phyloP scores from a whole-genome alignment of 2,329 filamentous ascomycete genomes.

The Alternaria panax region DNA sequence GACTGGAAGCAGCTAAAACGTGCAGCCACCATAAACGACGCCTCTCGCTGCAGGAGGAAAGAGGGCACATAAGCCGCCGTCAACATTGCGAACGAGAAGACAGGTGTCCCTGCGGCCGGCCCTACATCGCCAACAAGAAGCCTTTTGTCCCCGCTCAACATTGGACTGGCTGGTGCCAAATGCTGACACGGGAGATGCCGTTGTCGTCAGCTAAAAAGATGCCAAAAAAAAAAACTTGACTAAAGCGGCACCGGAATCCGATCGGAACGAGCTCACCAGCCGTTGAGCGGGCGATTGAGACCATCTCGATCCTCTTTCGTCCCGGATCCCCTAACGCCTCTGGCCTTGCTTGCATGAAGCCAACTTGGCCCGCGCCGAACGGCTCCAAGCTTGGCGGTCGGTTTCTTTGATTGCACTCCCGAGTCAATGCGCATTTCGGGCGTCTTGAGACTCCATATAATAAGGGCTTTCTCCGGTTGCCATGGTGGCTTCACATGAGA shows the following conservation, averaged over 20 bases:
- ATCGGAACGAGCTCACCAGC: slow-evolving; percentile 38
- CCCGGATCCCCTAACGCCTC: slow-evolving; percentile 38
- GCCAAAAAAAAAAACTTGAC: slow-evolving; percentile 18
- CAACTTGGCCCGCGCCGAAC: slow-evolving; percentile 38
- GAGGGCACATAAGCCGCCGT: slow-evolving; percentile 55
- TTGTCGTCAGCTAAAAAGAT: slow-evolving; percentile 16
- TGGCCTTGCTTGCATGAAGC: slow-evolving; percentile 45
- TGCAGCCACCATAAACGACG: slow-evolving; percentile 36
- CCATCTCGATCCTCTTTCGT: slow-evolving; percentile 33
- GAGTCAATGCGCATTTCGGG: slow-evolving; percentile 34
- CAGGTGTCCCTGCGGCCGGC: slow-evolving; percentile 22
- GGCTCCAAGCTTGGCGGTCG: slow-evolving; percentile 33
- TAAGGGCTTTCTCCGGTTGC: slow-evolving; percentile 32
- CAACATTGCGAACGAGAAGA: slow-evolving; percentile 16
- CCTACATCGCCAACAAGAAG: slow-evolving; percentile 21
- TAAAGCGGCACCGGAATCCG: slow-evolving; percentile 39
- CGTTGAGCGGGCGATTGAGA: slow-evolving; percentile 37
- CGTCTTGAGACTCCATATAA: slow-evolving; percentile 21
- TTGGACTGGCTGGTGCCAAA: slow-evolving; percentile 8
- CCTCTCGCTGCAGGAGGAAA: slow-evolving; percentile 39
- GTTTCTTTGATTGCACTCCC: slow-evolving; percentile 37
- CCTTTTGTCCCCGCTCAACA: slow-evolving; percentile 1
- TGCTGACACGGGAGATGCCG: slow-evolving; percentile 6
- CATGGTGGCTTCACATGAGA: slow-evolving; percentile 23
- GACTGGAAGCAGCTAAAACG: slow-evolving; percentile 40